A percentile compares a stretch with the other conserved stretches of the same genome.
Conservation (phyloP, 176 grass and related monocot species). For the Oryza punctata region DNA sequence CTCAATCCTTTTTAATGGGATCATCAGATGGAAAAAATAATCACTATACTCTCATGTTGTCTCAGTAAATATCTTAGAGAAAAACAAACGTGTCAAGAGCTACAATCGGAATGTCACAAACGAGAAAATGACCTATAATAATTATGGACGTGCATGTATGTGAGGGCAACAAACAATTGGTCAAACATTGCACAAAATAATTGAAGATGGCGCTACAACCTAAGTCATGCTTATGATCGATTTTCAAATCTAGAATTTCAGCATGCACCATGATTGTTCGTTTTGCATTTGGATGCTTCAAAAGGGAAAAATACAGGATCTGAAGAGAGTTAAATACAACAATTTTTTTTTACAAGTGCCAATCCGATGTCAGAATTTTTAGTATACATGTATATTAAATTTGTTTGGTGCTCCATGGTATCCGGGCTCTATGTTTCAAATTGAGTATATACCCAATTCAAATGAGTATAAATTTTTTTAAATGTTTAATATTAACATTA, state of each 20-base stretch:
- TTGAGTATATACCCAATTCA: too few species aligned
- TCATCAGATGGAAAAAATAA: too few species aligned
- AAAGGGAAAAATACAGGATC: neutral
- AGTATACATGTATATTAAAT: too few species aligned
- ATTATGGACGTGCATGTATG: slow-evolving; percentile 6
- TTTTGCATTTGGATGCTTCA: neutral
- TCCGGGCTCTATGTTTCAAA: too few species aligned
- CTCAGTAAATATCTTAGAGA: neutral
- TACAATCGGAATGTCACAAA: neutral
- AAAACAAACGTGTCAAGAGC: neutral
- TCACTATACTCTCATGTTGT: neutral
- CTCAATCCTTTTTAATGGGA: neutral
- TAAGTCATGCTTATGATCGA: neutral
- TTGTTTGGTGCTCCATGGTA: too few species aligned
- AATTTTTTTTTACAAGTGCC: neutral
- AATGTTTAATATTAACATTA: too few species aligned
- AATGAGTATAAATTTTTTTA: too few species aligned
- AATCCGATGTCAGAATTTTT: neutral
- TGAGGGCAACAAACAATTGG: neutral
- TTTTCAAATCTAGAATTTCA: neutral
- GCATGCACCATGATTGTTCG: neutral
- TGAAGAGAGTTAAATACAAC: neutral
- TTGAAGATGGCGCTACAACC: neutral
- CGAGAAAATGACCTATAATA: neutral
- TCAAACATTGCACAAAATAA: neutral